These are phyloP conservation scores for Prorocentrum cordatum DNA, from an alignment of 169 alveolate species.

Conservation along the genomic window DNA sequence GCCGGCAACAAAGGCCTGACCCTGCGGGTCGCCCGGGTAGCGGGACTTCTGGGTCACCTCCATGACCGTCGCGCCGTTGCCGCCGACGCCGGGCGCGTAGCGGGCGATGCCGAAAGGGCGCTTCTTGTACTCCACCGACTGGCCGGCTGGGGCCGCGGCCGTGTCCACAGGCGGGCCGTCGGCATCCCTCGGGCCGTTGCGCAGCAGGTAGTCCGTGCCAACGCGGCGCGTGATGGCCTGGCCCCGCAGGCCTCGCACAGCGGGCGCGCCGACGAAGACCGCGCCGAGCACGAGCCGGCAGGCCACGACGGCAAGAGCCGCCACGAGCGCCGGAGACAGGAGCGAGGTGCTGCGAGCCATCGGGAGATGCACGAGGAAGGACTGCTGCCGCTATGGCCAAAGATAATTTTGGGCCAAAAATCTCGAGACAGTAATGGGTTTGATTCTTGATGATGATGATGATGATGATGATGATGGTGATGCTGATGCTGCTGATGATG, in stretches of 20 bases:
- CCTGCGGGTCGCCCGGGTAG: slow-evolving; percentile 68
- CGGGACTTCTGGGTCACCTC: slow-evolving; percentile 53
- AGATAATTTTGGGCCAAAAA: too few species aligned
- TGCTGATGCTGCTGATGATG: too few species aligned
- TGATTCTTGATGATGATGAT: too few species aligned
- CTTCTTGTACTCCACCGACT: slow-evolving; percentile 8
- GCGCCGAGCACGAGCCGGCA: background rate
- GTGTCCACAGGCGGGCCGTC: slow-evolving; percentile 33
- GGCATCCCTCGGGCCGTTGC: slow-evolving; percentile 68
- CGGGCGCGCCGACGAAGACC: background rate
- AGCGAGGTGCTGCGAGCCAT: slow-evolving; percentile 13
- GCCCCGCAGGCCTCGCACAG: background rate
- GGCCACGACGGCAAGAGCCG: background rate
- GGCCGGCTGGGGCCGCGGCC: background rate
- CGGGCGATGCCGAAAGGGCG: slow-evolving; percentile 65
- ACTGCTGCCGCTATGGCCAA: too few species aligned
- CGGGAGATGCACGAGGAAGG: too few species aligned
- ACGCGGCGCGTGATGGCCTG: slow-evolving; percentile 8
- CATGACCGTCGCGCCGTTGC: slow-evolving; percentile 53
- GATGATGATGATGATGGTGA: too few species aligned
- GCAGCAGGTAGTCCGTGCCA: slow-evolving; percentile 59
- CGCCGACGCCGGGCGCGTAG: slow-evolving; percentile 47
- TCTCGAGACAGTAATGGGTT: too few species aligned
- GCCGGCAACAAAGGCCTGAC: slow-evolving; percentile 70
- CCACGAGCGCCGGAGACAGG: background rate